Base-by-base conservation (phyloP, 345 rosid genomes). In the Conringia planisiliqua region DNA sequence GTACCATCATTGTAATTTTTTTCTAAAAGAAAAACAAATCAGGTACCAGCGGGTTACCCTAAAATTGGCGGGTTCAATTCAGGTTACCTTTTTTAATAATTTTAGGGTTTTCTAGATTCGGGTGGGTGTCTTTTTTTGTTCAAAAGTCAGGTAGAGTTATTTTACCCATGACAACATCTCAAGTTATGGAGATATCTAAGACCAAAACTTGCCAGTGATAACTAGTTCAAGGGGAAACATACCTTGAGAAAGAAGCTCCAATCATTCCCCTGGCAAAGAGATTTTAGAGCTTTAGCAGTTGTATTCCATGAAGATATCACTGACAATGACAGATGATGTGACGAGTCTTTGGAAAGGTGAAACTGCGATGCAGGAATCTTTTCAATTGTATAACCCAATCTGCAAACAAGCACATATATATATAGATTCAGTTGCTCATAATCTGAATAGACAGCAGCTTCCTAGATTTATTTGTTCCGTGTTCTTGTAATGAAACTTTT, bases 241-340 rank as follows among this genome's bases (percentile, higher is more conserved):
- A 92, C 96, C 98, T 94, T 87, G 64, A 88, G 71, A 80, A 91
- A 94, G 17, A 89, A 80, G 69, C 74, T 75, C 91, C 91, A 89
- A 62, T 91, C 92, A 64, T 85, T 87, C 66, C 96, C 98, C 72
- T 77, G 84, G 83, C 94, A 88, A 71, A 91, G 86, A 69, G 88
- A 83, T 68, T 76, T 82, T 77, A 91, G 61, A 74, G 78, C 82
- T 71, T 77, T 70, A 46, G 86, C 82, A 65, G 77, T 76, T 59
- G 75, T 50, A 73, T 94, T 90, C 95, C 96, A 94, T 70, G 79
- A 81, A 38, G 95, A 83, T 81, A 86, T 85, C 70, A 87, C 72
- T 76, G 87, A 82, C 51, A 62, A 58, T 73, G 88, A 87, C 59
- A 83, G 68, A 39, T 40, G 60, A 42, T 42, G 85, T 32, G 92